A percentile compares a stretch with the other conserved stretches of the same genome.
These are phyloP conservation scores for Pythium vanterpoolii DNA, from an alignment of 352 stramenopile genomes.

Conservation along the genomic window DNA sequence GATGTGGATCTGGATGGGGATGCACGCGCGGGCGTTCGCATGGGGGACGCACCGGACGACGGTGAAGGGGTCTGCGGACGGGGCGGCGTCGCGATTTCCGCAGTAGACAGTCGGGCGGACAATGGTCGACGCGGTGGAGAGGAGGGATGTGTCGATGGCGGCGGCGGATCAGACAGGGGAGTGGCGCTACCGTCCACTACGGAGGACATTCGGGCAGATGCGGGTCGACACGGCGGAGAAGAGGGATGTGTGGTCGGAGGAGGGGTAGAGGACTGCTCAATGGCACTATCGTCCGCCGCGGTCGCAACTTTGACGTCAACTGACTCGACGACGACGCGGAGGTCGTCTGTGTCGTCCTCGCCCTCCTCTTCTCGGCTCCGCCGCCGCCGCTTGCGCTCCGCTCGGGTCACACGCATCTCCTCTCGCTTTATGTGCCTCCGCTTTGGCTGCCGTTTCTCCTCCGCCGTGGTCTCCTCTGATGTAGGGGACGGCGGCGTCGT, in stretches of 20 bases:
- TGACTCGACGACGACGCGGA: not conserved
- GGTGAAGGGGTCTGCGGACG: not conserved
- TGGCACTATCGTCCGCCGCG: no score
- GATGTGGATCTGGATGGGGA: not conserved
- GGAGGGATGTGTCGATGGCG: not conserved
- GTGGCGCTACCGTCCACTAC: no score
- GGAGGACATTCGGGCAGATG: no score
- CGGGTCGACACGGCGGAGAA: no score
- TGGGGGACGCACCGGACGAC: not conserved
- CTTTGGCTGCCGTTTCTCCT: not conserved
- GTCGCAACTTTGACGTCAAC: constrained; percentile 5
- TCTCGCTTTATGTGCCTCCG: not conserved
- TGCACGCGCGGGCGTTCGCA: not conserved
- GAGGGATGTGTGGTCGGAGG: no score
- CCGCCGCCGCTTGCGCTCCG: not conserved
- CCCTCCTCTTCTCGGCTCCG: not conserved
- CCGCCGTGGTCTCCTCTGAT: not conserved
- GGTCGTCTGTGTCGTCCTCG: not conserved
- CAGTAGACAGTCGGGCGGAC: constrained; percentile 3
- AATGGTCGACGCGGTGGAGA: not conserved
- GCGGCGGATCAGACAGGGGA: no score
- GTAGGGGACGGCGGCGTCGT: no score
- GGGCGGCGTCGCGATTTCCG: not conserved
- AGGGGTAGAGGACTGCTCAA: no score
- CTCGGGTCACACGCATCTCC: not conserved